Base-by-base conservation (phyloP, 371 early-diverging fungal genomes). In the Apophysomyces ossiformis region DNA sequence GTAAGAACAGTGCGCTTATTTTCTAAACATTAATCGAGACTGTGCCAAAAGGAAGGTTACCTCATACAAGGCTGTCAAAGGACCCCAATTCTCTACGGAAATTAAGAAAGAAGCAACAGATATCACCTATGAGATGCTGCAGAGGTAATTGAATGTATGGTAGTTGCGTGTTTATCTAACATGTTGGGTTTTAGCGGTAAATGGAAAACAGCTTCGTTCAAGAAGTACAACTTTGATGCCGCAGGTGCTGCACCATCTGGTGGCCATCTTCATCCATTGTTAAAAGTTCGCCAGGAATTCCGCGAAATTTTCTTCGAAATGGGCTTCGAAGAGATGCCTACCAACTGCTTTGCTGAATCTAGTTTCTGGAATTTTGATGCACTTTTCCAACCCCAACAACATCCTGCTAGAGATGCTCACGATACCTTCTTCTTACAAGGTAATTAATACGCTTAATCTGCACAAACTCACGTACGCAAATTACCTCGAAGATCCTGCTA, bases 361-460 rank as follows among this genome's bases (percentile, higher is more conserved):
- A 96, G 98, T 73, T 99, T 99, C 92, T 99, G 99, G 99, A 99
- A 99, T 86, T 99, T 99, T 80, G 99, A 99, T 79, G 95, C 99
- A 37, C 92, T 99, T 64, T 99, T 99, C 90, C 98, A 99, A 78
- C 99, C 99, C 45, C 99, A 99, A 85, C 95, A 99, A 78, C 99
- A 99, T 82, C 97, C 99, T 62, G 97, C 99, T 12, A 92, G 99
- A 72, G 99, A 99, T 81, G 89, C 94, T 44, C 99, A 99, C 79
- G 99, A 99, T 77, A 99, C 99, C 41, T 99, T 99, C 88, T 99
- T 98, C 87, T 77, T 99, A 63, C 89, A 87, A 64, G 81, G 84
- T 77, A 83, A 61, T 37, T 16, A 41, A 8, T 21, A 11, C 5
- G 6, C 6, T 26, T 4, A 39, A 6, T 15, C 21, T 15, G n/a